Base-by-base conservation (phyloP, 139 green algal genomes). In the Pseudopediastrum boryanum region DNA sequence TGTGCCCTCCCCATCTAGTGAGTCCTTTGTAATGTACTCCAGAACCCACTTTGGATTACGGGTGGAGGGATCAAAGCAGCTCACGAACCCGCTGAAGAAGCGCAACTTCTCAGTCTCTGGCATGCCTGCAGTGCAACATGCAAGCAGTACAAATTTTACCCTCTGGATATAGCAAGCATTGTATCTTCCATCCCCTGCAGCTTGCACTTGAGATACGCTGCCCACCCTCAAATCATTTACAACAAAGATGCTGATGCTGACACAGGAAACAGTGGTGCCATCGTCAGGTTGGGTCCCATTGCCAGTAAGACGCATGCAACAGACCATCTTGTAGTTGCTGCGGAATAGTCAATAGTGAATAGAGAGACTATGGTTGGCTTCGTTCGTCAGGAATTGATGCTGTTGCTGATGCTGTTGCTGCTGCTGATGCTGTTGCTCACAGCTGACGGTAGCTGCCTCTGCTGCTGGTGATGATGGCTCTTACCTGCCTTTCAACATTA, bases 31-130 rank as follows among this genome's bases (percentile, higher is more conserved):
- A n/a, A 95, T 63, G 73, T 92, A 79, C 77, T 95, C 91, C 7
- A 92, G 44, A 8, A 95, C 91, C 90, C 91, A 98, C 13, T 83
- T 83, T 4, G 94, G 90, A 52, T 95, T 97, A 19, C 93, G 81
- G 9, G 85, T 90, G 8, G 87, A 83, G 4, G 77, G 80, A 80
- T 98, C 94, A 75, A 91, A 96, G 8, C 70, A 82, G 8, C 81
- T 72, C 0, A 87, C 83, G 51, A 85, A 96, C 23, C 84, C 81
- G 25, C 88, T 66, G 71, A 83, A 88, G 25, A 86, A 73, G 0
- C 82, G 80, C 78, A 94, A 61, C 6, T 68, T 72, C 4, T 86
- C 71, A 2, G 76, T 86, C 43, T 88, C 63, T 1, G 85, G 79
- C 33, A 83, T 52, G 33, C 81, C 82, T 78, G 70, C 21, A 70